Evolutionary conservation across 1,284 basidiomycete genomes (phyloP).

Genomic region (Rhodotorula glutinis): DNA sequence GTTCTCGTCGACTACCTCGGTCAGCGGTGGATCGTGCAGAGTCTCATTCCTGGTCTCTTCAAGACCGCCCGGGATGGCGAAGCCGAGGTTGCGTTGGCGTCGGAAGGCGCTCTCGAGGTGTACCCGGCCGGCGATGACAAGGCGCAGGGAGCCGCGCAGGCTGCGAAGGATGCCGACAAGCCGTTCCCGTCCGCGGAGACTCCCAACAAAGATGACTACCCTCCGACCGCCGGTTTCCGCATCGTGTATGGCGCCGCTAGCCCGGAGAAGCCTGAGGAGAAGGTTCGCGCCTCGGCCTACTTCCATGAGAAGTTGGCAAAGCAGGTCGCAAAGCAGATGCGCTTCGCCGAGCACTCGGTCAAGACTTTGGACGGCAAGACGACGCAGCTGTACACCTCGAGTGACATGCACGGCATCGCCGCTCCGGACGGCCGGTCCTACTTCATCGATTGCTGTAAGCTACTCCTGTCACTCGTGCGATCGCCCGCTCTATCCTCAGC

Average conservation of each 20-base stretch:
- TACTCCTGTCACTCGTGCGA: background rate
- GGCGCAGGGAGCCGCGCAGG: slow-evolving; percentile 52
- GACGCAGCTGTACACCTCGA: slow-evolving; percentile 55
- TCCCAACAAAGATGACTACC: slow-evolving; percentile 43
- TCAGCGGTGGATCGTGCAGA: slow-evolving; percentile 59
- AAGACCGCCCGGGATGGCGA: slow-evolving; percentile 40
- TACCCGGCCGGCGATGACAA: slow-evolving; percentile 42
- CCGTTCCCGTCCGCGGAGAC: slow-evolving; percentile 66
- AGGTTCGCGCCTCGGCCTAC: slow-evolving; percentile 51
- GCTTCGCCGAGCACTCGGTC: slow-evolving; percentile 56
- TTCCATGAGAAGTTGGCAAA: slow-evolving; percentile 55
- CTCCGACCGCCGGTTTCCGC: slow-evolving; percentile 50
- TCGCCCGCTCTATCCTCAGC: background rate
- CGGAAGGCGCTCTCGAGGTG: slow-evolving; percentile 27
- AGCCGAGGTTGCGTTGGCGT: slow-evolving; percentile 24
- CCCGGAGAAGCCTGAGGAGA: slow-evolving; percentile 52
- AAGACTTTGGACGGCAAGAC: slow-evolving; percentile 51
- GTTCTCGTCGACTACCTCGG: slow-evolving; percentile 59
- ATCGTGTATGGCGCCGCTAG: slow-evolving; percentile 59
- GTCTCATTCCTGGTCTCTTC: slow-evolving; percentile 59
- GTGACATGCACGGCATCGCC: slow-evolving; percentile 58
- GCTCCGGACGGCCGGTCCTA: slow-evolving; percentile 58
- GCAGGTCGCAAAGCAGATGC: slow-evolving; percentile 54
- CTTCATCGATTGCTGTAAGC: slow-evolving; percentile 55
- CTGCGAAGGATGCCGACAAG: slow-evolving; percentile 73